phyloP scores from a whole-genome alignment of 2,329 filamentous ascomycete genomes.

The Hymenoscyphus occultus region DNA sequence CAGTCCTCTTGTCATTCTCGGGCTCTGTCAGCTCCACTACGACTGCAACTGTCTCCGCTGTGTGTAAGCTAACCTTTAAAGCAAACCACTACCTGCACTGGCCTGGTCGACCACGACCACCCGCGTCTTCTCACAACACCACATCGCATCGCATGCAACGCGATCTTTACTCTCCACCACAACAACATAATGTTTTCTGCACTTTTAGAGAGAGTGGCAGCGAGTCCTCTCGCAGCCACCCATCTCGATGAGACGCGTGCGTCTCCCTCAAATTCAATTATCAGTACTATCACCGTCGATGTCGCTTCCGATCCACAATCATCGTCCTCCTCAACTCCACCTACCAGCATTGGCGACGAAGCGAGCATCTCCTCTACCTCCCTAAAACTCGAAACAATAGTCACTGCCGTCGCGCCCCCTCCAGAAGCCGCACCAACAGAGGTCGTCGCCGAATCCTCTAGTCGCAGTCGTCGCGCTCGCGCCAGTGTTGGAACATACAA shows the following conservation, averaged over 20 bases:
- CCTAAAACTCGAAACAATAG: slow-evolving; percentile 28
- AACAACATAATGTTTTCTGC: slow-evolving; percentile 26
- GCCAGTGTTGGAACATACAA: slow-evolving; percentile 64
- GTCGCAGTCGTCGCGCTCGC: slow-evolving; percentile 54
- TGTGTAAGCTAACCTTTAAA: slow-evolving; percentile 8
- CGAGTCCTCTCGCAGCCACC: slow-evolving; percentile 17
- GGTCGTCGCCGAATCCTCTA: slow-evolving; percentile 21
- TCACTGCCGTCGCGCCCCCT: slow-evolving; percentile 5
- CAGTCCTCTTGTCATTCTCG: background rate
- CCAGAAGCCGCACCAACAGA: background rate
- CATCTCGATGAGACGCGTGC: slow-evolving; percentile 27
- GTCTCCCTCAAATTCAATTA: slow-evolving; percentile 30
- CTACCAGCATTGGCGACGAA: slow-evolving; percentile 63
- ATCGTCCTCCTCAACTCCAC: slow-evolving; percentile 50
- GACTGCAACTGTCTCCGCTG: background rate
- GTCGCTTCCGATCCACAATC: slow-evolving; percentile 23
- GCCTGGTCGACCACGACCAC: slow-evolving; percentile 5
- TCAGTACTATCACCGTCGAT: slow-evolving; percentile 32
- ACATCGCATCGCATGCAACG: slow-evolving; percentile 17
- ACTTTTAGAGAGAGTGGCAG: slow-evolving; percentile 25
- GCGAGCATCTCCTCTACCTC: slow-evolving; percentile 54
- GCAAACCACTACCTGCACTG: slow-evolving; percentile 3
- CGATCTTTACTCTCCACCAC: slow-evolving; percentile 12
- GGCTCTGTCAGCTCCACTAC: background rate
- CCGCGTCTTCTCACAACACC: slow-evolving; percentile 15